phyloP scores from a whole-genome alignment of 1,139 yeast species.

The Pneumocystis canis region DNA sequence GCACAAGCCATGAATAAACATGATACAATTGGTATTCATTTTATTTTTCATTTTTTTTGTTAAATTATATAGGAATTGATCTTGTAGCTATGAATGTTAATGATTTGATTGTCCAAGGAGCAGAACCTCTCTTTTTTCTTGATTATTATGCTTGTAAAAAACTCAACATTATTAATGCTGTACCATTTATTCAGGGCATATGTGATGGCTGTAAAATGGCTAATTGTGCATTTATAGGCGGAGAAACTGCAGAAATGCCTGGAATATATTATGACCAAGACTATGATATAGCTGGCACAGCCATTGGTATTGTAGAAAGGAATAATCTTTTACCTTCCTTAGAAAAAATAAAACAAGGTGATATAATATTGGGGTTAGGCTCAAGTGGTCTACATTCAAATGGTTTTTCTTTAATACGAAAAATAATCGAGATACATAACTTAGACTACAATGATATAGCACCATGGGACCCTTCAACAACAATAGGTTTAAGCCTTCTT shows the following conservation, averaged over 20 bases:
- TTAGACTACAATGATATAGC: slow-evolving; percentile 57
- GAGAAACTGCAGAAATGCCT: slow-evolving; percentile 99
- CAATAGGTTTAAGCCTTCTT: slow-evolving; percentile 75
- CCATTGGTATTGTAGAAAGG: slow-evolving; percentile 94
- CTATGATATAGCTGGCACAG: slow-evolving; percentile 96
- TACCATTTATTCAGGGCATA: slow-evolving; percentile 84
- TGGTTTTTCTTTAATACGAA: slow-evolving; percentile 93
- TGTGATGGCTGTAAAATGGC: slow-evolving; percentile 92
- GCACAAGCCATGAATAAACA: slow-evolving; percentile 85
- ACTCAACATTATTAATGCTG: slow-evolving; percentile 68
- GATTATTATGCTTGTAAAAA: slow-evolving; percentile 96
- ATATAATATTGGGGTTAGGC: slow-evolving; percentile 69
- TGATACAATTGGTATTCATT: slow-evolving; percentile 62
- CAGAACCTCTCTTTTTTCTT: slow-evolving; percentile 87
- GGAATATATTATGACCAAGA: slow-evolving; percentile 93
- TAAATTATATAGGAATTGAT: slow-evolving; percentile 37
- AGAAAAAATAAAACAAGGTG: slow-evolving; percentile 56
- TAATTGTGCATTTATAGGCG: slow-evolving; percentile 97
- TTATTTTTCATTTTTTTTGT: neutral
- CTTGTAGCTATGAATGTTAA: slow-evolving; percentile 98
- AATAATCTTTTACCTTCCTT: slow-evolving; percentile 57
- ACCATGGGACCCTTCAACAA: slow-evolving; percentile 66
- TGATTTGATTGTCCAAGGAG: slow-evolving; percentile 96
- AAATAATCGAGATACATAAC: slow-evolving; percentile 64
- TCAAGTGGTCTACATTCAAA: slow-evolving; percentile 94